Conservation (phyloP, 2,329 filamentous ascomycete genomes). For the Rhytidhysteron rufulum region DNA sequence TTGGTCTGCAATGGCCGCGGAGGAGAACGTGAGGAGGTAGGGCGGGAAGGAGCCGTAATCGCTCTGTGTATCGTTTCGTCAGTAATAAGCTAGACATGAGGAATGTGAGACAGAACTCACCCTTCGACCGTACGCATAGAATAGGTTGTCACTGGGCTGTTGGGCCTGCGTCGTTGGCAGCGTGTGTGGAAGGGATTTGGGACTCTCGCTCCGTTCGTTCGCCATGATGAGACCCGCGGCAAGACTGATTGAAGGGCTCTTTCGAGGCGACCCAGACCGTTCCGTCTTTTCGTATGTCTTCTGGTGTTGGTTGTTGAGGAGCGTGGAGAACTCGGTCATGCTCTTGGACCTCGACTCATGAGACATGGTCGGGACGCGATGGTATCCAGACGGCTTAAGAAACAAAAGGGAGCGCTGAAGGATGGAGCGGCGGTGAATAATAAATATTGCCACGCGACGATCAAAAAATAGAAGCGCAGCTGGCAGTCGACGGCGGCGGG, state of each 20-base stretch:
- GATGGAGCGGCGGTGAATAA: no score
- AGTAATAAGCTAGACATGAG: not conserved
- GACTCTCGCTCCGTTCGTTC: slow-evolving; percentile 15
- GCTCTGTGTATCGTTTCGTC: slow-evolving; percentile 13
- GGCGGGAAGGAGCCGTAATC: slow-evolving; percentile 29
- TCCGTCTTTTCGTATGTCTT: slow-evolving; percentile 16
- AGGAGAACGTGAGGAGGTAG: slow-evolving; percentile 31
- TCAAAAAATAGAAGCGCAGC: slow-evolving; percentile 10
- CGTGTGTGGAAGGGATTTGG: slow-evolving; percentile 13
- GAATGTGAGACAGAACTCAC: slow-evolving; percentile 13
- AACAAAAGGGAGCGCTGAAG: no score
- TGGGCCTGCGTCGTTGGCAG: slow-evolving; percentile 13
- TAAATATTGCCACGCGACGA: no score
- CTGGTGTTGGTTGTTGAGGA: slow-evolving; percentile 18
- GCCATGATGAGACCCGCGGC: slow-evolving; percentile 33
- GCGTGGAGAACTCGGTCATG: slow-evolving; percentile 30
- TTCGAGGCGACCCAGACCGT: no score
- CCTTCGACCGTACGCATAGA: slow-evolving; percentile 34
- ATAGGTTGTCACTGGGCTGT: slow-evolving; percentile 18
- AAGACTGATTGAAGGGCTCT: slow-evolving; percentile 31
- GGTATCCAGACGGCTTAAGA: no score
- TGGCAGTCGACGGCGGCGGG: slow-evolving; percentile 5
- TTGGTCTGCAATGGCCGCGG: slow-evolving; percentile 23
- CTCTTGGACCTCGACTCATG: slow-evolving; percentile 30
- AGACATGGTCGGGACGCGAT: no score